Evolutionary conservation across 2,329 filamentous ascomycete genomes (phyloP).

Genomic region (Apiospora saccharicola): DNA sequence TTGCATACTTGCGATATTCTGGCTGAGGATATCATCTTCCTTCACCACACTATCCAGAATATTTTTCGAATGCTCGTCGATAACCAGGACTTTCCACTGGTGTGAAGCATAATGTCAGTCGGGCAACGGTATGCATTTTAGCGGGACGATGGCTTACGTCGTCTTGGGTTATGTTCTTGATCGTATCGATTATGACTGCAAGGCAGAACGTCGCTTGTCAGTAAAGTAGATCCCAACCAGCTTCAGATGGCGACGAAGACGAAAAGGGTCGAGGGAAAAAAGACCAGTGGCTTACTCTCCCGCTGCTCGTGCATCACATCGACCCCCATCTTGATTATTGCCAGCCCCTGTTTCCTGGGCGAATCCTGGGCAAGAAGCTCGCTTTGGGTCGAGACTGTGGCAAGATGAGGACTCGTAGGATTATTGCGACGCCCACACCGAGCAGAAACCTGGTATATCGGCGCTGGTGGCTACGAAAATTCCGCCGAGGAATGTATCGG

Average conservation of each 20-base stretch:
- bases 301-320: slow-evolving; percentile 88
- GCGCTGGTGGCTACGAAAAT: neutral
- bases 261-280: neutral
- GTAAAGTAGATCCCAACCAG: neutral
- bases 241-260: neutral
- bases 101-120: slow-evolving; percentile 30
- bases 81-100: slow-evolving; percentile 95
- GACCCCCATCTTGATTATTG: slow-evolving; percentile 72
- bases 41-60: slow-evolving; percentile 90
- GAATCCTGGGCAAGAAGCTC: slow-evolving; percentile 1
- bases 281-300: slow-evolving; percentile 62
- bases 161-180: slow-evolving; percentile 80
- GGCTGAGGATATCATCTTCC: slow-evolving; percentile 96
- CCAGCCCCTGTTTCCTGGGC: slow-evolving; percentile 29
- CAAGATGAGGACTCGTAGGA: neutral
- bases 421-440: neutral
- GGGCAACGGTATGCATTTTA: slow-evolving; percentile 20
- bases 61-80: slow-evolving; percentile 84
- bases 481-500: neutral
- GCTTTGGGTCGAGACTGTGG: neutral
- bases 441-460: neutral
- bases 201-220: slow-evolving; percentile 21
- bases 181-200: slow-evolving; percentile 74
- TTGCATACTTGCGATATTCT: slow-evolving; percentile 88
- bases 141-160: slow-evolving; percentile 65